Percentiles rank a stretch among this genome's conserved stretches.
These are phyloP conservation scores for Ceratobasidium papillatum DNA, from an alignment of 1,284 basidiomycete species.

Conservation along the genomic window DNA sequence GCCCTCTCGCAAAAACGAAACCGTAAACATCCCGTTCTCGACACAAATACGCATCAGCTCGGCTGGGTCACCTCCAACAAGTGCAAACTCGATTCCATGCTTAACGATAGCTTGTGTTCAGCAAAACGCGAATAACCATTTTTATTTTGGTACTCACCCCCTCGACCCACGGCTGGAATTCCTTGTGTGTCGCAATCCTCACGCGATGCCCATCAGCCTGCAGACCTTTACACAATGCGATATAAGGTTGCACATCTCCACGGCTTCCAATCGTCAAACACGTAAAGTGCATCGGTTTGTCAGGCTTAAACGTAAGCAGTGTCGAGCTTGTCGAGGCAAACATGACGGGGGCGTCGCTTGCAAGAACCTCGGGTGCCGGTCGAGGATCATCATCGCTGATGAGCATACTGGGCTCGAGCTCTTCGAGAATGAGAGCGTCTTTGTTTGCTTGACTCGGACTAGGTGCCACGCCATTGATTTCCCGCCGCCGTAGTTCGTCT, in stretches of 20 bases:
- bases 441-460: conserved; percentile 61
- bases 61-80: conserved; percentile 95
- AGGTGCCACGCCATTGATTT: conserved; percentile 56
- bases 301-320: conserved; percentile 93
- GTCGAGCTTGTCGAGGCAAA: conserved; percentile 93
- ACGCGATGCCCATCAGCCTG: conserved; percentile 88
- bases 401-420: conserved; percentile 65
- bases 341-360: conserved; percentile 80
- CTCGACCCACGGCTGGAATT: conserved; percentile 96
- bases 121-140: not conserved
- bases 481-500: conserved; percentile 69
- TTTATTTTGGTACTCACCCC: conserved; percentile 64
- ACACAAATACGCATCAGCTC: conserved; percentile 95
- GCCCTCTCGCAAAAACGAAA: conserved; percentile 91
- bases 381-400: conserved; percentile 53
- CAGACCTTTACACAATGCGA: conserved; percentile 91
- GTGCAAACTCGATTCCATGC: conserved; percentile 93
- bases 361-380: conserved; percentile 65
- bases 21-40: conserved; percentile 96
- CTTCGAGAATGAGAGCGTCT: conserved; percentile 77
- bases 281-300: conserved; percentile 83
- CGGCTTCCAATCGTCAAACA: conserved; percentile 95
- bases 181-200: conserved; percentile 90
- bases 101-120: conserved; percentile 50
- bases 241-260: conserved; percentile 94